Base-by-base conservation (phyloP, 2,329 filamentous ascomycete genomes). In the Colletotrichum costaricense region DNA sequence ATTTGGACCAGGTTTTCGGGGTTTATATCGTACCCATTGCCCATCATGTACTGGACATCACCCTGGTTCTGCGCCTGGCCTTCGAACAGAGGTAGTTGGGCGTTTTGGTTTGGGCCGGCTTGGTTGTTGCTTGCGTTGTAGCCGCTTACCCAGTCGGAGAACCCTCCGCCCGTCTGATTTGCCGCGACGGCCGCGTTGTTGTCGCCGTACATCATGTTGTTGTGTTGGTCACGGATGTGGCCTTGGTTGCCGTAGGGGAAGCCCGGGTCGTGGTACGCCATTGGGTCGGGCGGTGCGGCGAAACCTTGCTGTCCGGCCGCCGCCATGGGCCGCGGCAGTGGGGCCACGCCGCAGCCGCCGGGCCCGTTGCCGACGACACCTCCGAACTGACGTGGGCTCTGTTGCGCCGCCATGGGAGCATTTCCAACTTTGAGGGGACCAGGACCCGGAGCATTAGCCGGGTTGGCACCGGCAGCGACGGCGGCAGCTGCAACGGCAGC, bases 21-120 rank as follows among this genome's bases (percentile, higher is more conserved):
- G 69, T 14, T 35, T 14, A 54, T 67, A 14, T 28, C 28, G 7
- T 54, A 16, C 2, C 49, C 42, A 6, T 52, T 24, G 7, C 70
- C 70, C n/a, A 72, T 9, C 42, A 72, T 42, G n/a, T 28, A 67
- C 54, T 55, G 16, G 14, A 72, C 19, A 42, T 72, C 54, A 14
- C 58, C 58, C 30, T 22, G 59, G 59, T 64, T 55, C 11, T 54
- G 59, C 16, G 54, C 38, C 35, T 7, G 64, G 2, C 66, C 66
- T 46, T 64, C 66, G 26, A 72, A 72, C 12, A 46, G 54, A 9
- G 58, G 19, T 33, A 54, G 19, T 24, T 55, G 22, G 6, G 56
- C 66, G 42, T 58, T 35, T 66, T 8, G 16, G 19, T 9, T 49
- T 2, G 19, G 42, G 19, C 38, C 38, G 14, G 38, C 38, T 6